Evolutionary conservation across 768 basidiomycete species (phyloP), one percentile per base, ranked within the genome.

Genomic region (Kwoniella heveanensis): DNA sequence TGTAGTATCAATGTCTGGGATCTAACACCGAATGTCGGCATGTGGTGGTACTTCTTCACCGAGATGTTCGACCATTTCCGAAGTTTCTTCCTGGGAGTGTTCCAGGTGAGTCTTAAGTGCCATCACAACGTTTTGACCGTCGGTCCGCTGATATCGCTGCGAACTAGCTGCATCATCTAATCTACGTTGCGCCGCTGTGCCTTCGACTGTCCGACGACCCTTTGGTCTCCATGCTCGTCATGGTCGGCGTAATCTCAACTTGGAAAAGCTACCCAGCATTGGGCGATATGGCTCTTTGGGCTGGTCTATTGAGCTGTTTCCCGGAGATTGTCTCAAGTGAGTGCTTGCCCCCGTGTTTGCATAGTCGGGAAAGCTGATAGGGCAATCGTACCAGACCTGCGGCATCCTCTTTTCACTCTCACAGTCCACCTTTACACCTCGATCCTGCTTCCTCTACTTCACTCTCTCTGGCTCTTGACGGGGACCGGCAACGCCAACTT

Each of bases 1-100:
- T 19, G n/a, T 19, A 97, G 94, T 50, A 73, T 96, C 24, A 85
- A 85, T 21, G 85, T 96, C 9, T 89, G 90, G 1, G 94, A 96
- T 76, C 80, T 98, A 66, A 93, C 92, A 9, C 95, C 96, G 0
- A 98, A 94, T 70, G 87, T 90, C 3, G 95, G 96, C 1, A 81
- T 97, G 27, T 92, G 92, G 90, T 98, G 95, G 95, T 98, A 98
- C 80, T 98, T 98, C 82, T 97, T 98, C 82, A 97, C 92, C 12
- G 95, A 98, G 78, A 97, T 97, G 90, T 99, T 99, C 67, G 95
- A 97, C 76, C 90, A 98, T 77, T 99, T 97, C 83, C 83, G 96
- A 29, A 86, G 88, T 3, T 97, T 97, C 82, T 99, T 96, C 84
- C 82, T 97, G 30, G 89, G 93, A 84, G 90, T 90, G 19, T 98